Percentiles rank a stretch among this genome's conserved stretches.
Conservation (phyloP, 495 filamentous ascomycete species). For the Aspergillus coremiiformis region DNA sequence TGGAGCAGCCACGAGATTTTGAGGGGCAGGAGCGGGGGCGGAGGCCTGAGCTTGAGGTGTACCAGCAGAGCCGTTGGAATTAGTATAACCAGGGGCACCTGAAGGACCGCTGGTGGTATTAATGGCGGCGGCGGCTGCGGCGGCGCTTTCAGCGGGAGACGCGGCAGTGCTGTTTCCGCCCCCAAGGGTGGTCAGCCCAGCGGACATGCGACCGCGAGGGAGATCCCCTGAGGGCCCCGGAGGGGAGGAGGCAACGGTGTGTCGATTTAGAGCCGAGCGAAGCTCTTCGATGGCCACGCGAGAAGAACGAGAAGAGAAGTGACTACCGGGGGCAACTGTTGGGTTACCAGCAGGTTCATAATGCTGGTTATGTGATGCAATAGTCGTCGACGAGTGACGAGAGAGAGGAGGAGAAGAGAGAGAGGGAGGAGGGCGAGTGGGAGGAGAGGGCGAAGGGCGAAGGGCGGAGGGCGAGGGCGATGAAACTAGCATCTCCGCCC, state of each 20-base stretch:
- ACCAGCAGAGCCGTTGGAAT: not conserved
- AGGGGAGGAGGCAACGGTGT: constrained; percentile 36
- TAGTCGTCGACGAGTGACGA: constrained; percentile 9
- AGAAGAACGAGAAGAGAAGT: constrained; percentile 32
- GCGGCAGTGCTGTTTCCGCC: constrained; percentile 18
- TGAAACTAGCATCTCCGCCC: constrained; percentile 41
- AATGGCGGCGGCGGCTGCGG: not conserved
- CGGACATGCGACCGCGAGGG: constrained; percentile 31
- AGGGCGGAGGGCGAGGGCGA: constrained; percentile 41
- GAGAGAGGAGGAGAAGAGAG: constrained; percentile 12
- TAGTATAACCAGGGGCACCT: not conserved
- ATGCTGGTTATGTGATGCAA: constrained; percentile 6
- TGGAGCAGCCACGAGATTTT: constrained; percentile 25
- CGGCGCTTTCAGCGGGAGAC: constrained; percentile 3
- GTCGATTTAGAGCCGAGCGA: constrained; percentile 38
- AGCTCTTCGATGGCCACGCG: constrained; percentile 44
- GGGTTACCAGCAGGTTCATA: constrained; percentile 30
- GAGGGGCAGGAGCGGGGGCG: constrained; percentile 21
- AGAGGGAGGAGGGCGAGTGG: constrained; percentile 20
- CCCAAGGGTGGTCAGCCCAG: constrained; percentile 26
- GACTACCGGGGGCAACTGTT: constrained; percentile 24
- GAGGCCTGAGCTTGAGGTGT: constrained; percentile 29
- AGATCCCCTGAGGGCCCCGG: constrained; percentile 35
- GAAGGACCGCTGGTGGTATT: not conserved
- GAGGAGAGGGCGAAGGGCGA: constrained; percentile 25